A percentile compares a stretch with the other conserved stretches of the same genome.
Conservation (phyloP, 805 yeast genomes). For the Maudiozyma bulderi region DNA sequence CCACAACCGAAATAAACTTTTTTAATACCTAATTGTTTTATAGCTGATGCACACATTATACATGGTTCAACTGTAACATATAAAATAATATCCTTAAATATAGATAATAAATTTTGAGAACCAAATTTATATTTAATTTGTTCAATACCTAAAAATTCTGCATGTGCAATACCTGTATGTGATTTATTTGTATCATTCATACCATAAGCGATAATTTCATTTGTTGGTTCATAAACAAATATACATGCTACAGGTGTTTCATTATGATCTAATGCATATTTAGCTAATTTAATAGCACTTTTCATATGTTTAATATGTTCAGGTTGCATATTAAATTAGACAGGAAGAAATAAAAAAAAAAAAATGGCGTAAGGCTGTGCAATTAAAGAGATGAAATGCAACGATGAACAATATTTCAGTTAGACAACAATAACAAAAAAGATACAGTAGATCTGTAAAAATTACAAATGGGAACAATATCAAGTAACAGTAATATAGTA, state of each 20-base stretch:
- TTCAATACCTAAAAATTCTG: conserved; percentile 79
- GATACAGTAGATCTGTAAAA: too few relatives aligned
- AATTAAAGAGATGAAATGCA: too few relatives aligned
- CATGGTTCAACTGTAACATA: conserved; percentile 98
- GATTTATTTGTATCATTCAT: conserved; percentile 81
- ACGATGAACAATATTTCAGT: too few relatives aligned
- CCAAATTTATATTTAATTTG: conserved; percentile 31
- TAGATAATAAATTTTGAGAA: conserved; percentile 17
- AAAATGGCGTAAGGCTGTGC: neutral
- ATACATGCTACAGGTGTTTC: conserved; percentile 87
- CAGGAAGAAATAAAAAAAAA: neutral
- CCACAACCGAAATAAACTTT: conserved; percentile 85
- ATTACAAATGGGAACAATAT: too few relatives aligned
- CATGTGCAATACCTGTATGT: conserved; percentile 82
- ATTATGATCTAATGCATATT: conserved; percentile 49
- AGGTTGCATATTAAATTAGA: neutral
- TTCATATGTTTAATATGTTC: conserved; percentile 35
- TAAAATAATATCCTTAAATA: conserved; percentile 50
- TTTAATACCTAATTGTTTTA: conserved; percentile 67
- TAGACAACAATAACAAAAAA: too few relatives aligned
- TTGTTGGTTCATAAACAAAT: conserved; percentile 39
- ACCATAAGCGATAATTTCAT: conserved; percentile 58
- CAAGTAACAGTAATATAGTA: too few relatives aligned
- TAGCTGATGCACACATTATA: conserved; percentile 92
- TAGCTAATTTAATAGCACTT: conserved; percentile 47